Evolutionary conservation across 345 rosid genomes (phyloP), one percentile per base, ranked within the genome.

Genomic region (Lenwebbia sp.): DNA sequence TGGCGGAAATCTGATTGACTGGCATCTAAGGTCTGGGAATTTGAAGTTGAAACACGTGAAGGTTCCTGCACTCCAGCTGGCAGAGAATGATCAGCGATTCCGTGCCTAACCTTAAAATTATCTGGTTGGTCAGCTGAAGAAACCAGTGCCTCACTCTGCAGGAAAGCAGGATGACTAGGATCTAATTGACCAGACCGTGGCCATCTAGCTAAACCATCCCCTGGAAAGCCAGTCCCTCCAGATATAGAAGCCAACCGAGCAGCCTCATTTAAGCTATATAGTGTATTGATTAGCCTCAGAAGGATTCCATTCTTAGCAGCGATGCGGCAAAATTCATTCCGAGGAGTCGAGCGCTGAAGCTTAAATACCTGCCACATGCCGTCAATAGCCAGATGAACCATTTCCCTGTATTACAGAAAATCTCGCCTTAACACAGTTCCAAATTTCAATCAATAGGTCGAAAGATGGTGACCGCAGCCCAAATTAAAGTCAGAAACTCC

Each of bases 361-460:
- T 96, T 96, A 92, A 96, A 96, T 88, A 98, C 95, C 90, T 96
- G 99, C 99, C 99, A 96, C 97, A 95, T 98, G 92, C 99, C 99
- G 85, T 98, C 99, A 87, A 98, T 95, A 88, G 99, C 99, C 78
- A 98, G 94, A 87, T 98, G 99, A 90, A 96, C 99, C 98, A 96
- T 98, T 90, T 98, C 98, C 99, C 99, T 98, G 95, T 86, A 91
- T 85, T 88, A 84, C 81, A 86, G 86, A 88, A 88, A 85, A 40
- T 88, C 85, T 82, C 37, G 85, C 84, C 47, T 82, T 82, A 60
- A 84, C 17, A 41, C 53, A 74, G 56, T 82, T 85, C 54, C 76
- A 84, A 57, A 37, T 81, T 30, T 55, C 13, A 86, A 81, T 21
- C 6, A 40, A 26, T 11, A 53, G 82, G 60, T 1, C 5, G 15